Conservation (phyloP, 176 grass and related monocot species). For the Oryza australiensis region DNA sequence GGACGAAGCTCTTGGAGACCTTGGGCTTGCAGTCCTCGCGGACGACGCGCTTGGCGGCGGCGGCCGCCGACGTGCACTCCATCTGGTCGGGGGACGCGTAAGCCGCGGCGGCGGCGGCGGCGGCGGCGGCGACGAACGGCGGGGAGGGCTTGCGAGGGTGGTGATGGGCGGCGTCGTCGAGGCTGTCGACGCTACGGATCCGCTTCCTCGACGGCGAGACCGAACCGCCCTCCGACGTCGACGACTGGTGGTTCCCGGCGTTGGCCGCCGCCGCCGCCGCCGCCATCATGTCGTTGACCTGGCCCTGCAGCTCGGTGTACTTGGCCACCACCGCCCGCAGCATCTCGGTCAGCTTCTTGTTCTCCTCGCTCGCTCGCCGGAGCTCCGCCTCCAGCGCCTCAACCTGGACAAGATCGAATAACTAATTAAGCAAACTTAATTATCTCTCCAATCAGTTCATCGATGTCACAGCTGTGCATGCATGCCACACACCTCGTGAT, state of each 20-base stretch:
- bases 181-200: slow-evolving; percentile 42
- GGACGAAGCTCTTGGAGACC: slow-evolving; percentile 49
- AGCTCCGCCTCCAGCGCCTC: slow-evolving; percentile 59
- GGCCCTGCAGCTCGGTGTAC: slow-evolving; percentile 50
- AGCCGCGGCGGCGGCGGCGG: too few relatives aligned
- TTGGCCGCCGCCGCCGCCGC: neutral
- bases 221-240: slow-evolving; percentile 50
- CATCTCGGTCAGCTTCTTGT: slow-evolving; percentile 54
- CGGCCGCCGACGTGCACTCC: slow-evolving; percentile 49
- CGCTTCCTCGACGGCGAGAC: slow-evolving; percentile 50
- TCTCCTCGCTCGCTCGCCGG: slow-evolving; percentile 59
- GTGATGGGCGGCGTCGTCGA: slow-evolving; percentile 34
- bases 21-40: slow-evolving; percentile 47
- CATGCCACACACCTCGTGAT: slow-evolving; percentile 26
- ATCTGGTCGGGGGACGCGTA: neutral
- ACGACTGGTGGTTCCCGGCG: slow-evolving; percentile 20
- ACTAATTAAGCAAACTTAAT: neutral
- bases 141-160: slow-evolving; percentile 34
- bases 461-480: neutral
- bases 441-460: neutral
- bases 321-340: slow-evolving; percentile 51
- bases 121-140: neutral
- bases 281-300: slow-evolving; percentile 47
- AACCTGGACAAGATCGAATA: slow-evolving; percentile 16
- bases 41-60: slow-evolving; percentile 38